phyloP scores from a whole-genome alignment of 2,329 filamentous ascomycete species.

The Malbranchea zuffiana region DNA sequence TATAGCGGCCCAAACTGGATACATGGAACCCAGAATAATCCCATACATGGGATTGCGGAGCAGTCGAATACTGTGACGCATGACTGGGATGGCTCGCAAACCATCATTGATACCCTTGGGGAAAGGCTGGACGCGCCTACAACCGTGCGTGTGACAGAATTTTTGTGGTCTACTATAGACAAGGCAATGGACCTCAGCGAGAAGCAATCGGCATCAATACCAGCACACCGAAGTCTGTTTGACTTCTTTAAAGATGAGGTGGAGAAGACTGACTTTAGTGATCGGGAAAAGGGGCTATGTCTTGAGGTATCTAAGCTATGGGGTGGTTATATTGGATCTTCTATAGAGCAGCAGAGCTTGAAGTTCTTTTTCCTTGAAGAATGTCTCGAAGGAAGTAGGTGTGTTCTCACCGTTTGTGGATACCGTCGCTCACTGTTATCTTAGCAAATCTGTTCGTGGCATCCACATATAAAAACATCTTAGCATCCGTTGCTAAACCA shows the following conservation, averaged over 20 bases:
- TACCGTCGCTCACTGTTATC: constrained; percentile 8
- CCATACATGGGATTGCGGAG: constrained; percentile 47
- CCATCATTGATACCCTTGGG: constrained; percentile 40
- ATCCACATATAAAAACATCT: constrained; percentile 49
- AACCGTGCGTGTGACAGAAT: constrained; percentile 27
- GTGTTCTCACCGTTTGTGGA: neutral
- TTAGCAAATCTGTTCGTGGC: constrained; percentile 52
- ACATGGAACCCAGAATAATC: constrained; percentile 50
- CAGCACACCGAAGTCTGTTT: constrained; percentile 42
- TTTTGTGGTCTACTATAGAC: constrained; percentile 49
- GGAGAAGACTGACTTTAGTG: constrained; percentile 28
- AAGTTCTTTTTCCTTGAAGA: constrained; percentile 57
- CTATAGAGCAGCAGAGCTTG: constrained; percentile 49
- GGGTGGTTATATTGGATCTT: constrained; percentile 54
- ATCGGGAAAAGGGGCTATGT: constrained; percentile 38
- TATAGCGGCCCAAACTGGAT: constrained; percentile 54
- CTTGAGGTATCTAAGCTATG: constrained; percentile 49
- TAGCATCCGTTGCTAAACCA: constrained; percentile 41
- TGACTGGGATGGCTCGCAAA: constrained; percentile 42
- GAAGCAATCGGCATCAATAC: constrained; percentile 40
- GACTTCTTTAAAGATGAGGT: constrained; percentile 47
- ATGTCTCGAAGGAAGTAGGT: constrained; percentile 49
- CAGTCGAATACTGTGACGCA: constrained; percentile 41
- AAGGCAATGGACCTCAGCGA: constrained; percentile 51
- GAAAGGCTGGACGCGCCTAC: constrained; percentile 27